Evolutionary conservation across 2,329 filamentous ascomycete species (phyloP).

Genomic region (Fusarium ambrosium): DNA sequence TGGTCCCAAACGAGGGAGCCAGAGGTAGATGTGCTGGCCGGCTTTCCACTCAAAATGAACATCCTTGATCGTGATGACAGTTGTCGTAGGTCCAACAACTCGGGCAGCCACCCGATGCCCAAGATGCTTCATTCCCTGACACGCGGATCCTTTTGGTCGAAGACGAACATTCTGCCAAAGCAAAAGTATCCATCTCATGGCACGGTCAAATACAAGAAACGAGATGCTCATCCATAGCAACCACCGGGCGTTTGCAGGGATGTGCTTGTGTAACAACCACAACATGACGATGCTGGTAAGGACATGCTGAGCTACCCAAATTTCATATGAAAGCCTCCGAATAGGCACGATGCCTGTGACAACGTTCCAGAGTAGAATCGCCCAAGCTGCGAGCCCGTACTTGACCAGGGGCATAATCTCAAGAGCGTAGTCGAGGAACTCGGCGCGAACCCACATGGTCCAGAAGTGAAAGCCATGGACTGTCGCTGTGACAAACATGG

Average conservation of each 20-base stretch:
- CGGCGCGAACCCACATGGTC: conserved; percentile 71
- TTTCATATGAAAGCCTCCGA: conserved; percentile 75
- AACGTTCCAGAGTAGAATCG: conserved; percentile 74
- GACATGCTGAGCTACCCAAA: conserved; percentile 78
- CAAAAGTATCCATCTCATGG: conserved; percentile 63
- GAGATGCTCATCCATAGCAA: conserved; percentile 77
- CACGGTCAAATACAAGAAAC: conserved; percentile 72
- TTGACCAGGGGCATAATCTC: conserved; percentile 73
- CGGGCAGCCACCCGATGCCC: conserved; percentile 66
- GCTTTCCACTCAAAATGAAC: conserved; percentile 71
- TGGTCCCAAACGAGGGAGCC: conserved; percentile 67
- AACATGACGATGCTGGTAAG: conserved; percentile 72
- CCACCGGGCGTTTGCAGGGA: conserved; percentile 69
- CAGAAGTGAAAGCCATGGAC: conserved; percentile 80
- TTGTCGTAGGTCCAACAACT: conserved; percentile 65
- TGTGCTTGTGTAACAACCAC: conserved; percentile 73
- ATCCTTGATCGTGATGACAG: conserved; percentile 70
- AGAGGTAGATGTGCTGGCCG: conserved; percentile 73
- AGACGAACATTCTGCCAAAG: conserved; percentile 67
- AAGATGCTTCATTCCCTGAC: conserved; percentile 62
- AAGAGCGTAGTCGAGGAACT: conserved; percentile 71
- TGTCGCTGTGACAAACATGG: conserved; percentile 76
- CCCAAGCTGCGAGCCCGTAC: conserved; percentile 78
- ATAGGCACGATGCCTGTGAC: conserved; percentile 74
- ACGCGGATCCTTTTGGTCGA: conserved; percentile 56